A percentile compares a stretch with the other conserved stretches of the same genome.
These are phyloP conservation scores for Lactarius akahatsu DNA, from an alignment of 768 basidiomycete species.

Conservation along the genomic window DNA sequence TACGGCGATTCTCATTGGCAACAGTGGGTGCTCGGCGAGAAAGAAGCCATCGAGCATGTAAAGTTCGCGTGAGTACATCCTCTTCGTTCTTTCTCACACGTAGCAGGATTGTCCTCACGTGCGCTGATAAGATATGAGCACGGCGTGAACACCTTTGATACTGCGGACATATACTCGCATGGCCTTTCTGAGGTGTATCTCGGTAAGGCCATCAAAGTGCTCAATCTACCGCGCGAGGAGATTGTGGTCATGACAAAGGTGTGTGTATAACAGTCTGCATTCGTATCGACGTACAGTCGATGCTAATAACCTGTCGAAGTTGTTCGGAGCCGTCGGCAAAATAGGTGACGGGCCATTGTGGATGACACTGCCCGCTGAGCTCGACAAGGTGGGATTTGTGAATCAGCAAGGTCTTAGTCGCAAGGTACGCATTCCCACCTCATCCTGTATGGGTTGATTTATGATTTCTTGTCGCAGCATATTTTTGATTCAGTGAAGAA, in stretches of 20 bases:
- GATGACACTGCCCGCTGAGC: neutral
- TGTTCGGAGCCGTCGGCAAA: slow-evolving; percentile 12
- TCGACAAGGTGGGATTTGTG: slow-evolving; percentile 36
- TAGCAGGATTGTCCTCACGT: slow-evolving; percentile 24
- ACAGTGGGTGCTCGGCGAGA: slow-evolving; percentile 38
- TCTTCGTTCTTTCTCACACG: slow-evolving; percentile 19
- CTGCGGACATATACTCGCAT: slow-evolving; percentile 43
- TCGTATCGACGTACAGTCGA: neutral
- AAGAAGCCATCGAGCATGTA: slow-evolving; percentile 30
- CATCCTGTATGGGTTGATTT: neutral
- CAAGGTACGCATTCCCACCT: slow-evolving; percentile 32
- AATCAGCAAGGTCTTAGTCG: slow-evolving; percentile 41
- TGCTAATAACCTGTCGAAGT: neutral
- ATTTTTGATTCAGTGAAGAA: slow-evolving; percentile 69
- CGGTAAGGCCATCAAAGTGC: slow-evolving; percentile 44
- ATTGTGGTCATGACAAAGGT: slow-evolving; percentile 48
- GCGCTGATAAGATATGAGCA: slow-evolving; percentile 45
- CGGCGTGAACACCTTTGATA: slow-evolving; percentile 66
- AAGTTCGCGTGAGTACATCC: slow-evolving; percentile 31
- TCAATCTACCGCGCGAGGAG: slow-evolving; percentile 41
- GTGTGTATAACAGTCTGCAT: neutral
- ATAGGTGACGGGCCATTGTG: neutral
- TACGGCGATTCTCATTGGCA: slow-evolving; percentile 43
- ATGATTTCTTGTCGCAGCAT: slow-evolving; percentile 42
- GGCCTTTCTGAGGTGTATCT: slow-evolving; percentile 38